Base-by-base conservation (phyloP, 495 filamentous ascomycete species). In the Polyplosphaeria fusca region DNA sequence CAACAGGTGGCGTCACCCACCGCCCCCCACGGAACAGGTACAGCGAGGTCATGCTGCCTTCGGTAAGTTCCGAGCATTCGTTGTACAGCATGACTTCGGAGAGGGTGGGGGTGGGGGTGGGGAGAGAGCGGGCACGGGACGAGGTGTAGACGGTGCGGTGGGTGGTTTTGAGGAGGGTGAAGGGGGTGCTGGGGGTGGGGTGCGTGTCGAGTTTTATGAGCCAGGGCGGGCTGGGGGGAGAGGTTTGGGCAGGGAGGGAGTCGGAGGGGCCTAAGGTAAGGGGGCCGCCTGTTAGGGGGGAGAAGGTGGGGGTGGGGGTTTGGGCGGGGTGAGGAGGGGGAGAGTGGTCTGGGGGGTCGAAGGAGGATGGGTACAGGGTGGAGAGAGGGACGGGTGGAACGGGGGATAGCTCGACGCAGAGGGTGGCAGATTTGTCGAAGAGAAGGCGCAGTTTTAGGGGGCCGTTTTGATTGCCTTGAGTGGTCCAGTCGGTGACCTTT, bases 61-160 rank as follows among this genome's bases (percentile, higher is more conserved):
- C 93, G 85, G 94, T 94, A 7, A 95, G 70, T 50, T 89, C 81
- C 1, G 79, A 79, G 20, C 77, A 66, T 1, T 70, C 69, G 65
- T 87, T 89, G 48, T 89, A 74, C 23, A 96, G 65, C 24, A 96
- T 74, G 5, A 93, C 86, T 68, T 96, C 91, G 16, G 84, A 79
- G 16, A 18, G 28, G 0, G 28, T 16, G 5, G 39, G 47, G 22
- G 37, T 26, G 2, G 35, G 16, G 12, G 20, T 3, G 0, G 72
- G 64, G 2, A 73, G 74, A 0, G 76, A 77, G n/a, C 55, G 48
- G 4, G 30, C 26, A 1, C 70, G 66, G 2, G 68, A 63, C 13
- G 38, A 27, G 44, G 64, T 48, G 49, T 73, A 72, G 38, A 54
- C 37, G 16, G 16, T n/a, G 32, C 71, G 69, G 25, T 68, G 40